Conservation (phyloP, 441 rosid genomes). For the Erodium texanum region DNA sequence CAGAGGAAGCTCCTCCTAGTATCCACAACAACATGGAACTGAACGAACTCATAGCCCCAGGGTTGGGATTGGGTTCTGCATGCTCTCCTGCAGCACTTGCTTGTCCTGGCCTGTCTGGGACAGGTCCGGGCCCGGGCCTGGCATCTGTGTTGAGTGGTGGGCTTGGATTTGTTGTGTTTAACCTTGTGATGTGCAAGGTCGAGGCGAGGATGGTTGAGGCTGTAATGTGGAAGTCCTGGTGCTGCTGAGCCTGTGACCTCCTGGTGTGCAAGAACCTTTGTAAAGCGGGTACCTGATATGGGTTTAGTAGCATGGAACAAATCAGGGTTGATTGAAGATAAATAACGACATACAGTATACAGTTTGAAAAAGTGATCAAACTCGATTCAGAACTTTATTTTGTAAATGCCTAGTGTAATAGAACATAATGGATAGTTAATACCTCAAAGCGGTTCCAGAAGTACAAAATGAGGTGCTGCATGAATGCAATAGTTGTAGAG, state of each 20-base stretch:
- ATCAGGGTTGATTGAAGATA: neutral
- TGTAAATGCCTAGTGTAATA: no score
- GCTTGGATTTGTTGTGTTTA: slow-evolving; percentile 54
- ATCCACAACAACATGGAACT: slow-evolving; percentile 80
- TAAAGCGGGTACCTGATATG: slow-evolving; percentile 70
- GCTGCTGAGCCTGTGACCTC: slow-evolving; percentile 71
- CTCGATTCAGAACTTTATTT: neutral
- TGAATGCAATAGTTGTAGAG: slow-evolving; percentile 71
- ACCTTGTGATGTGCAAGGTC: slow-evolving; percentile 77
- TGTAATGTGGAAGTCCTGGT: slow-evolving; percentile 84
- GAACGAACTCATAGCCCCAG: slow-evolving; percentile 70
- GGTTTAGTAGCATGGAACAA: neutral
- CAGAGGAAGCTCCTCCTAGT: slow-evolving; percentile 83
- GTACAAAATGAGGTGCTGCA: slow-evolving; percentile 87
- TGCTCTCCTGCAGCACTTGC: slow-evolving; percentile 22
- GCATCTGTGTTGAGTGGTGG: slow-evolving; percentile 30
- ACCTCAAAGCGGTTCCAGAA: slow-evolving; percentile 99
- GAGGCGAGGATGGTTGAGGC: slow-evolving; percentile 94
- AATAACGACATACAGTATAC: no score
- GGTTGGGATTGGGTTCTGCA: slow-evolving; percentile 39
- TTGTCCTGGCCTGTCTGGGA: slow-evolving; percentile 28
- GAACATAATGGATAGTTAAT: slow-evolving; percentile 8
- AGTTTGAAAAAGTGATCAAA: no score
- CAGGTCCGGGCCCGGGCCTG: slow-evolving; percentile 37
- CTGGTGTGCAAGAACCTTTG: slow-evolving; percentile 77